Base-by-base conservation (phyloP, 2,329 filamentous ascomycete genomes). In the Ceratocystis papillata region DNA sequence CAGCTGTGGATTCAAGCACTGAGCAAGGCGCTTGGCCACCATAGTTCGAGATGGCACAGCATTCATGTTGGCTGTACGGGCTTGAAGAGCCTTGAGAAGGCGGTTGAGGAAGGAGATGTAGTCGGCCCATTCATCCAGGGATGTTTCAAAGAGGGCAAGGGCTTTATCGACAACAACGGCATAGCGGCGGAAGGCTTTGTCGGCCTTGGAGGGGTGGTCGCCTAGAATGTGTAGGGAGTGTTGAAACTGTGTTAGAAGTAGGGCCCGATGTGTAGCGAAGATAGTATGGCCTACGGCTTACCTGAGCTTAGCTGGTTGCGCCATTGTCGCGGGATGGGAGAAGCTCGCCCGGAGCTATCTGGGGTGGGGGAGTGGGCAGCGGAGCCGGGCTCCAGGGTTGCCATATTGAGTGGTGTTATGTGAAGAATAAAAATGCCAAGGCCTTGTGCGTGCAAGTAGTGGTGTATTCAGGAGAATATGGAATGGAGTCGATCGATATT, bases 121-220 rank as follows among this genome's bases (percentile, higher is more conserved):
- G 77, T 99, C 94, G 62, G 95, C 94, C 94, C 94, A 99, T 84
- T 99, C 94, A 77, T 97, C 91, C 71, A 96, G 81, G 37, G 90
- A 86, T 17, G 90, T 92, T 74, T 99, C 94, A 78, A 96, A 99
- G 44, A 96, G 81, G 59, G 88, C 84, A 69, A 99, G 81, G 44
- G 91, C 89, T 75, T 91, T 85, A 73, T 97, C 93, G 70, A 99
- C 87, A 67, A 86, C 88, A 62, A 87, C 84, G 57, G 91, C 90
- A 83, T 97, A 99, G 75, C 92, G 88, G 70, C 92, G 90, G 74
- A 90, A 93, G 64, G 81, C 76, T 74, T 87, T 87, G 75, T 87
- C 85, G 74, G 84, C 85, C 55, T 76, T 77, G 15, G 55, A 59
- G 30, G 78, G 78, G 62, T 76, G 70, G 62, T 82, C 84, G 74